These are phyloP conservation scores for Neonectria ditissima DNA, from an alignment of 2,329 filamentous ascomycete genomes.

Conservation along the genomic window DNA sequence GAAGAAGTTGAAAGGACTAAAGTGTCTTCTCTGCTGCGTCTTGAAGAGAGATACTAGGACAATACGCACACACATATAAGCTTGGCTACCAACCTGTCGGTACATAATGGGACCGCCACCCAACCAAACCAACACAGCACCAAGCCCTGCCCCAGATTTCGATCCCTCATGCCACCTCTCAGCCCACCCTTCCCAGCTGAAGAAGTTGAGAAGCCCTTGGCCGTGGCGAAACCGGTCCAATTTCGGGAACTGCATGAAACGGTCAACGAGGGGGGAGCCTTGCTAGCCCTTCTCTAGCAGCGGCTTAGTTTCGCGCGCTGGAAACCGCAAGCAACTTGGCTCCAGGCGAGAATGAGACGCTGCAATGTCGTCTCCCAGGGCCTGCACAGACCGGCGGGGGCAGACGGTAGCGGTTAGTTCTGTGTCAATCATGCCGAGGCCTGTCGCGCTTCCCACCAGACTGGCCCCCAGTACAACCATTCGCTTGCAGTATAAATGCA, in stretches of 20 bases:
- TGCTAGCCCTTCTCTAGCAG: neutral
- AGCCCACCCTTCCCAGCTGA: too few species aligned
- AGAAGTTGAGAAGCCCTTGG: too few species aligned
- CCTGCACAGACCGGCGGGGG: slow-evolving; percentile 10
- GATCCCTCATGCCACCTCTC: too few species aligned
- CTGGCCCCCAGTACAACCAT: slow-evolving; percentile 3
- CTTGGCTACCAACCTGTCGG: neutral
- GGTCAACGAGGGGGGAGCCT: slow-evolving; percentile 2
- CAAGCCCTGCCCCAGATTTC: too few species aligned
- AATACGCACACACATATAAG: too few species aligned
- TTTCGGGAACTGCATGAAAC: slow-evolving; percentile 7
- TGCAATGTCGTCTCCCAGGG: slow-evolving; percentile 10
- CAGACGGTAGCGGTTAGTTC: slow-evolving; percentile 5
- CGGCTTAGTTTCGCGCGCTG: neutral
- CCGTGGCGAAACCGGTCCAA: slow-evolving; percentile 13
- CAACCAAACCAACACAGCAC: too few species aligned
- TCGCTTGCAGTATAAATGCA: slow-evolving; percentile 12
- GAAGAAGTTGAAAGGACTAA: neutral
- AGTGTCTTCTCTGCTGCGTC: neutral
- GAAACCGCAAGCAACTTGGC: neutral
- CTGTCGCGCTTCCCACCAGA: neutral
- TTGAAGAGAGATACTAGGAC: neutral
- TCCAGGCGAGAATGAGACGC: slow-evolving; percentile 5
- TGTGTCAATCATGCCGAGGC: neutral
- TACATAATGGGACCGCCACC: too few species aligned